Conservation (phyloP, 2,329 filamentous ascomycete species). For the Trichophyton schoenleinii region DNA sequence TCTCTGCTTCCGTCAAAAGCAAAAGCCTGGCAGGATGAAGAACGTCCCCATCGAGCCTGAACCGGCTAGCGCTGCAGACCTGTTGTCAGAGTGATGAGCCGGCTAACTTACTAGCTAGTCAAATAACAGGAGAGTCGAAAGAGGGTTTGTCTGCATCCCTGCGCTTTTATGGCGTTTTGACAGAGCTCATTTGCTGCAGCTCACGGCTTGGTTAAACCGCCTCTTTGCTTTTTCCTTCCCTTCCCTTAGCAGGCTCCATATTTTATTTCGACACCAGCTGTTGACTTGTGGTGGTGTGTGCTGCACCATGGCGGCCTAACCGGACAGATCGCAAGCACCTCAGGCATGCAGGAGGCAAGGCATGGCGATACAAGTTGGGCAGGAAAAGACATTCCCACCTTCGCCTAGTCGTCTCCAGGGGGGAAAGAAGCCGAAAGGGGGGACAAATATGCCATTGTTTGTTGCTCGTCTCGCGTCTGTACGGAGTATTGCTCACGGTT, state of each 20-base stretch:
- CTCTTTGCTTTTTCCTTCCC: background rate
- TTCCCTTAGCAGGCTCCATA: background rate
- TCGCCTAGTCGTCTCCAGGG: too few relatives aligned
- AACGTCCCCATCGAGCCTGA: background rate
- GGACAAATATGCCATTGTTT: too few relatives aligned
- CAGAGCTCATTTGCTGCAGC: constrained; percentile 3
- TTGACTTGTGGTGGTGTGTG: background rate
- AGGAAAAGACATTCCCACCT: background rate
- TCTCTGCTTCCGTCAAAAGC: background rate
- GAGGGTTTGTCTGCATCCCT: background rate
- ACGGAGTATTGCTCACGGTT: too few relatives aligned
- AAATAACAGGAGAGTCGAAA: background rate
- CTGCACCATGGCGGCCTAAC: background rate
- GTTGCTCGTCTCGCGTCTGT: too few relatives aligned
- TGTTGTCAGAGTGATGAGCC: constrained; percentile 3
- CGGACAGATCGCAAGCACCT: background rate
- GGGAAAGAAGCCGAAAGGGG: too few relatives aligned
- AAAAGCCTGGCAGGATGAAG: background rate
- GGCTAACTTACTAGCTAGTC: background rate
- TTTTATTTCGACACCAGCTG: background rate
- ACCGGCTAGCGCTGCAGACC: background rate
- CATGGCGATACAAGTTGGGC: background rate
- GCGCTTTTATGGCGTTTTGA: background rate
- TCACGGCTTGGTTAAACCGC: background rate
- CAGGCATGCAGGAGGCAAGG: constrained; percentile 1